Conservation (phyloP, 352 stramenopile genomes). For the Globisporangium sylvaticum region DNA sequence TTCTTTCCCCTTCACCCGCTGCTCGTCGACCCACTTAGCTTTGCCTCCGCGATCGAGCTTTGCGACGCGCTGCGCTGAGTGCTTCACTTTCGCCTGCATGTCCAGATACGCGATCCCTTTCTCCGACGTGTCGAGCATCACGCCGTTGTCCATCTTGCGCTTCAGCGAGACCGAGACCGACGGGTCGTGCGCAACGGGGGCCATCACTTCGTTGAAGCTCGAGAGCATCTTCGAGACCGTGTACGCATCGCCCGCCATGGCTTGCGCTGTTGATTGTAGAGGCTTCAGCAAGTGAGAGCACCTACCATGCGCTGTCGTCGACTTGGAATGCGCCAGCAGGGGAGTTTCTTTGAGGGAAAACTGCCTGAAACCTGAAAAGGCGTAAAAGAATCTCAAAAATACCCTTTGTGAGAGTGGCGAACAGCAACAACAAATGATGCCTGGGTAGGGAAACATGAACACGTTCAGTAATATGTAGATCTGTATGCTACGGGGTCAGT, state of each 20-base stretch:
- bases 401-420: not conserved
- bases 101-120: slow-evolving; percentile 78
- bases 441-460: not conserved
- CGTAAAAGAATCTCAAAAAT: not conserved
- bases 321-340: not conserved
- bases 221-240: slow-evolving; percentile 84
- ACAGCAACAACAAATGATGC: not conserved
- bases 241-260: slow-evolving; percentile 53
- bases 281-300: not conserved
- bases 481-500: not conserved
- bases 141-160: slow-evolving; percentile 67
- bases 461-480: not conserved
- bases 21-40: slow-evolving; percentile 37
- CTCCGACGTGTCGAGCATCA: slow-evolving; percentile 73
- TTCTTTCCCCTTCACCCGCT: slow-evolving; percentile 45
- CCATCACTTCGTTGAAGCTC: slow-evolving; percentile 80
- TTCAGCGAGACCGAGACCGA: slow-evolving; percentile 58
- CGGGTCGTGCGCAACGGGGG: slow-evolving; percentile 42
- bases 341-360: not conserved
- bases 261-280: not conserved
- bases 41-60: slow-evolving; percentile 33
- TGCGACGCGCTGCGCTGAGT: slow-evolving; percentile 55
- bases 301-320: no score
- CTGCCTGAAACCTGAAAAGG: not conserved
- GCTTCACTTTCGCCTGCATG: slow-evolving; percentile 68